Evolutionary conservation across 305 asterid genomes (phyloP).

Genomic region (Fraxinus sp.): DNA sequence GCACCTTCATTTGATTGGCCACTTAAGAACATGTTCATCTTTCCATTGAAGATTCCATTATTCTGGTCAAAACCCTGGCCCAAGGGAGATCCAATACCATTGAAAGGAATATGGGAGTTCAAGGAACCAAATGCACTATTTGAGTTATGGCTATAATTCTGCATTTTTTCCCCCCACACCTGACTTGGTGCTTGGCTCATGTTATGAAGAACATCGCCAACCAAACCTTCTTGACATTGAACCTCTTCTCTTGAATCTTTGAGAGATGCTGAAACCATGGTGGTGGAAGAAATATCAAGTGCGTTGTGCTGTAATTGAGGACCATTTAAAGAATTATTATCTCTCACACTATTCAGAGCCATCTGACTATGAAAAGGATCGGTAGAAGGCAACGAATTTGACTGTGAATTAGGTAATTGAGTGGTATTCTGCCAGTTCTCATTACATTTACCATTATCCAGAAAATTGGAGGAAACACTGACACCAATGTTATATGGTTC

Average conservation of each 20-base stretch:
- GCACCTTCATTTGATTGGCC: constrained; percentile 47
- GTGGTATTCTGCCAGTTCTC: constrained; percentile 34
- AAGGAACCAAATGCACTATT: constrained; percentile 36
- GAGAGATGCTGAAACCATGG: constrained; percentile 39
- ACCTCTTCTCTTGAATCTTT: constrained; percentile 45
- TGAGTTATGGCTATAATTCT: constrained; percentile 36
- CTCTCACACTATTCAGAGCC: constrained; percentile 36
- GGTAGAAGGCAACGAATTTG: constrained; percentile 37
- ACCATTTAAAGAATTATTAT: constrained; percentile 26
- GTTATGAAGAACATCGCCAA: constrained; percentile 29
- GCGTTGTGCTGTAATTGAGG: constrained; percentile 36
- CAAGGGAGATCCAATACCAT: constrained; percentile 27
- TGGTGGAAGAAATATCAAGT: constrained; percentile 38
- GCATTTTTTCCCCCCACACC: constrained; percentile 49
- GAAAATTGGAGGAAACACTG: constrained; percentile 37
- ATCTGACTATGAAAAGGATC: constrained; percentile 47
- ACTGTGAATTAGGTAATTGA: constrained; percentile 44
- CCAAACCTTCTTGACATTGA: constrained; percentile 32
- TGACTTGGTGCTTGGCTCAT: constrained; percentile 29
- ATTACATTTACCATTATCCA: constrained; percentile 35
- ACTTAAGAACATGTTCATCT: constrained; percentile 38
- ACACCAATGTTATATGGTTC: constrained; percentile 40
- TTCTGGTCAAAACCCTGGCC: constrained; percentile 38
- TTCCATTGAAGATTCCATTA: constrained; percentile 33
- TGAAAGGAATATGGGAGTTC: constrained; percentile 36